phyloP scores from a whole-genome alignment of 129 eudicot genomes.

The Escallonia rubra region DNA sequence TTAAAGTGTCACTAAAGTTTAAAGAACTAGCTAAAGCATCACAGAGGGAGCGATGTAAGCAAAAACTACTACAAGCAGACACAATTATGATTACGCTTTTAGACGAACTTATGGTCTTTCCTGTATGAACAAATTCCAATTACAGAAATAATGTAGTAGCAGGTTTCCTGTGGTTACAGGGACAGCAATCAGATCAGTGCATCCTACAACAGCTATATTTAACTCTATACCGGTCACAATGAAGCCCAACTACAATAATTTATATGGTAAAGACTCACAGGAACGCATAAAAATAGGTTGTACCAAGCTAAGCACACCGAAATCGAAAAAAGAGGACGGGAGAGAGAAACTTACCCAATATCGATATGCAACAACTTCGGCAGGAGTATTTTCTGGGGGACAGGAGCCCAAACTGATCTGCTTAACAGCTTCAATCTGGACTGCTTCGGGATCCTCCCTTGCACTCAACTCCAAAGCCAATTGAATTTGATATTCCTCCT shows the following conservation, averaged over 20 bases:
- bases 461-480: constrained; percentile 93
- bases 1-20: too few relatives aligned
- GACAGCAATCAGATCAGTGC: neutral
- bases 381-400: constrained; percentile 53
- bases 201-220: neutral
- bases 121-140: too few relatives aligned
- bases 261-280: neutral
- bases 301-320: neutral
- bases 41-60: too few relatives aligned
- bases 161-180: neutral
- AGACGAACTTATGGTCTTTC: too few relatives aligned
- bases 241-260: neutral
- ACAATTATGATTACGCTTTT: too few relatives aligned
- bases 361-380: constrained; percentile 69
- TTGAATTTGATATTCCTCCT: constrained; percentile 81
- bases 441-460: constrained; percentile 95
- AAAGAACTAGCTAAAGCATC: too few relatives aligned
- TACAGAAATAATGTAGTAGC: too few relatives aligned
- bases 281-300: too few relatives aligned
- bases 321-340: constrained; percentile 1
- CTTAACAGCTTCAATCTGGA: constrained; percentile 91
- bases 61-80: too few relatives aligned
- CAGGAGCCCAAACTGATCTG: constrained; percentile 89
- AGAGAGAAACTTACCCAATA: constrained; percentile 66
- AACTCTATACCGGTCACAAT: too few relatives aligned